Base-by-base conservation (phyloP, 2,329 filamentous ascomycete genomes). In the Sarocladium kiliense region DNA sequence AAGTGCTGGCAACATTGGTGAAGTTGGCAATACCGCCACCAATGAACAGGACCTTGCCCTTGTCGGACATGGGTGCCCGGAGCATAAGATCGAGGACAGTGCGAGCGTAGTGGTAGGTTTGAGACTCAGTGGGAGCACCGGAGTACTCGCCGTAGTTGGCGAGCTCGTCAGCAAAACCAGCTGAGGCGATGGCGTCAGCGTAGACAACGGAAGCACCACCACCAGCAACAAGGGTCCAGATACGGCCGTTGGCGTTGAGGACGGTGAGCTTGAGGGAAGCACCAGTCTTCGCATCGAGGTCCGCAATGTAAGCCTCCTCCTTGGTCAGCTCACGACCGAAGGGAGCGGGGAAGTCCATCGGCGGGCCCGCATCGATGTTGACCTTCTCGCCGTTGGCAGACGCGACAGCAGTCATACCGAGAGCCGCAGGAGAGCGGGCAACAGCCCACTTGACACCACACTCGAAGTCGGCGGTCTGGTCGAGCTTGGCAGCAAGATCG, bases 111-210 rank as follows among this genome's bases (percentile, higher is more conserved):
- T 97, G 92, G 86, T 90, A 99, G 59, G 94, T 97, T 78, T 99
- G 94, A 45, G 91, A 96, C 86, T 99, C 94, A 58, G 91, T 97
- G 64, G 94, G 94, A 61, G 94, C 94, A 79, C 94, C 94, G 61
- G 94, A 97, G 87, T 99, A 99, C 79, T 99, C 94, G 74, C 94
- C 94, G 72, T 99, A 99, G 86, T 99, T 99, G 79, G 94, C 94
- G 55, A 99, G 86, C 76, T 99, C 92, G 66, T 91, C 86, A 61
- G 95, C 91, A 73, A 96, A 97, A 62, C 94, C 94, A 68, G 91
- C 86, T 59, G 91, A 96, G 64, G 94, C 94, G 74, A 99, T 99
- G 75, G 94, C 94, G 72, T 99, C 94, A 61, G 94, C 94, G 75
- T 99, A 99, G 64, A 99, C 94, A 67, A 99, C 94, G 51, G 94